Conservation (phyloP, 164 flowering plant species). For the Malania oleifera region DNA sequence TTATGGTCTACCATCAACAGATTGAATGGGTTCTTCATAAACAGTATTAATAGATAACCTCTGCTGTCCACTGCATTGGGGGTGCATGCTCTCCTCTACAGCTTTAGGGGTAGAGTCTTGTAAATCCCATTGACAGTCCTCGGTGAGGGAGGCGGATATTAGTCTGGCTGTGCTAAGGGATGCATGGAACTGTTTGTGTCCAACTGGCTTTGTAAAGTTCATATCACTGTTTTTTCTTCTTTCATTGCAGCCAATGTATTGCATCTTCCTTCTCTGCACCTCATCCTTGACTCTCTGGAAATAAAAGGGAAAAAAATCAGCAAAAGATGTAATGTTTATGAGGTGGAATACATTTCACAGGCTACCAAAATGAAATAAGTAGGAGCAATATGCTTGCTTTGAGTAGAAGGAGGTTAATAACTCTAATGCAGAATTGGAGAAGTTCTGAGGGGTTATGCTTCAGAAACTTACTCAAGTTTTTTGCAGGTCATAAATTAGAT, state of each 20-base stretch:
- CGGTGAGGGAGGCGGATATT: conserved; percentile 5
- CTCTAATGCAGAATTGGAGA: too few species aligned
- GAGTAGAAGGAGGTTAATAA: too few species aligned
- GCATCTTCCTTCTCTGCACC: conserved; percentile 44
- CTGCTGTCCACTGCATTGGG: conserved; percentile 23
- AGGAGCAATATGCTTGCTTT: too few species aligned
- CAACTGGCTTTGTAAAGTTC: conserved; percentile 33
- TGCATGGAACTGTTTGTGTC: conserved; percentile 53
- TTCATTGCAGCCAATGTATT: conserved; percentile 16
- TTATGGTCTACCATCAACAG: conserved; percentile 27
- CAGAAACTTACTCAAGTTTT: too few species aligned
- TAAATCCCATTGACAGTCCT: conserved; percentile 22
- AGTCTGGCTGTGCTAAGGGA: conserved; percentile 46
- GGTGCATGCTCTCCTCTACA: conserved; percentile 17
- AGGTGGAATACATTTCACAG: too few species aligned
- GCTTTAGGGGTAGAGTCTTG: conserved; percentile 18
- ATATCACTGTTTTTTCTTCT: conserved; percentile 22
- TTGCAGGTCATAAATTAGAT: too few species aligned
- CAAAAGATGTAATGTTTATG: not conserved
- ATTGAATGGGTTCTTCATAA: conserved; percentile 32
- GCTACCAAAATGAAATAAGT: too few species aligned
- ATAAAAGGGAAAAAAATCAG: not conserved
- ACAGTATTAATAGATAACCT: conserved; percentile 17
- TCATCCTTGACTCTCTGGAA: conserved; percentile 67
- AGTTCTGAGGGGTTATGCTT: too few species aligned